Base-by-base conservation (phyloP, 1,284 basidiomycete genomes). In the Afroboletus lepidellus region DNA sequence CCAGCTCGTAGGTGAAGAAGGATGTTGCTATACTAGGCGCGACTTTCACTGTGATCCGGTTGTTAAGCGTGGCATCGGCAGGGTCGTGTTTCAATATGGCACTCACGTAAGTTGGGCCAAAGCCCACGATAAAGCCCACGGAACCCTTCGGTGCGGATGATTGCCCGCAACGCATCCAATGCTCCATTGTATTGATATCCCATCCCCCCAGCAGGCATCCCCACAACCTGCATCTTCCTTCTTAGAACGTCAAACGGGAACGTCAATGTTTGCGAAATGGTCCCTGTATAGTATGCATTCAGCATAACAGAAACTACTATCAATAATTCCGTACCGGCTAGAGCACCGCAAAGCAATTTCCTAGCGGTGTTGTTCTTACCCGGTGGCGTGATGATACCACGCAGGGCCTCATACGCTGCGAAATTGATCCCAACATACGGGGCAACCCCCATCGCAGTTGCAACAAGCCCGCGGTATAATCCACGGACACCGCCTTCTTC, bases 221-320 rank as follows among this genome's bases (percentile, higher is more conserved):
- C 96, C 2, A 87, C 84, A 51, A 96, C 92, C 70, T 99, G 96
- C 89, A 99, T 94, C 73, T 97, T 94, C 46, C 96, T 78, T 38
- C 96, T 79, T 48, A 98, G 72, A 1, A 98, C 93, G 69, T 99
- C 96, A 63, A 98, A 90, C 0, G 96, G 96, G 67, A 97, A 98
- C 8, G 96, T 98, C 61, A 98, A 72, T 32, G 94, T 93, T 69
- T 98, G 92, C 27, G 91, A 93, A 60, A 97, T 88, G 20, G 86
- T 83, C 23, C 90, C 88, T 84, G 65, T 20, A 20, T 20, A 38
- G 50, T 34, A 20, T 21, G 48, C 37, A 47, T 51, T 61, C 36
- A 62, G 46, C 39, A 39, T 38, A 27, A 46, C 30, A 51, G 23
- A 39, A 59, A 18, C 33, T 8, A n/a, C 25, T 27, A 36, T 21